Evolutionary conservation across 2,329 filamentous ascomycete genomes (phyloP).

Genomic region (Bipolaris oryzae): DNA sequence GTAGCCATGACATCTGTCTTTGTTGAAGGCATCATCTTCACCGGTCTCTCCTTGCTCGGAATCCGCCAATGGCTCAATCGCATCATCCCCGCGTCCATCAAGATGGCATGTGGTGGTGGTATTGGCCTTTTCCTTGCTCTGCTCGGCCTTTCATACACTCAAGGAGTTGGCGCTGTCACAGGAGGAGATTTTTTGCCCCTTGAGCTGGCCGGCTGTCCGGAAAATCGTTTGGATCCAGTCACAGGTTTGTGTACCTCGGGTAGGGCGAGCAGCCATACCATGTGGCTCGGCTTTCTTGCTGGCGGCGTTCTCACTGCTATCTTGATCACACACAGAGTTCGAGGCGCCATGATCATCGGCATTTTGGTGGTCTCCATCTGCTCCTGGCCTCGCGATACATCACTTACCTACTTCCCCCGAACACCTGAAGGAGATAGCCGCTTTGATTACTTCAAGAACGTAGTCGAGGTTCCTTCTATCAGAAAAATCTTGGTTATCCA

Average conservation of each 20-base stretch:
- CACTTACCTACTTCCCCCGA: conserved; percentile 81
- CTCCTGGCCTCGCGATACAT: conserved; percentile 80
- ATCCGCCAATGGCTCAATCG: conserved; percentile 71
- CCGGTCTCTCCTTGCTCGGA: conserved; percentile 73
- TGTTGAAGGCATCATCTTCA: conserved; percentile 85
- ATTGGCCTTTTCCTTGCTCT: conserved; percentile 84
- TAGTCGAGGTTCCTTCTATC: conserved; percentile 83
- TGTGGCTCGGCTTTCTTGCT: conserved; percentile 90
- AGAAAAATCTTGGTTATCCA: conserved; percentile 71
- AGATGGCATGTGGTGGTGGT: conserved; percentile 86
- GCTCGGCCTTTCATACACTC: conserved; percentile 79
- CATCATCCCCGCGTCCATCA: conserved; percentile 78
- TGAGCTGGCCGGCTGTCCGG: conserved; percentile 74
- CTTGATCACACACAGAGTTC: conserved; percentile 83
- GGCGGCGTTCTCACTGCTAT: conserved; percentile 80
- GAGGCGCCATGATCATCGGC: conserved; percentile 82
- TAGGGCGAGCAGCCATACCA: conserved; percentile 80
- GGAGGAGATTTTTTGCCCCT: conserved; percentile 71
- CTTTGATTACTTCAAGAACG: conserved; percentile 87
- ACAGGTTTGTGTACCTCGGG: conserved; percentile 65
- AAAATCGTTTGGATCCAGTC: conserved; percentile 51
- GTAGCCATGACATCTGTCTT: conserved; percentile 86
- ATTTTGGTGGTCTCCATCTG: conserved; percentile 85
- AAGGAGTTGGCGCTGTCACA: conserved; percentile 79
- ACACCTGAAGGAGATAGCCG: conserved; percentile 68